Evolutionary conservation across 2,329 filamentous ascomycete species (phyloP), one percentile per base, ranked within the genome.

Genomic region (Exophiala mesophila): DNA sequence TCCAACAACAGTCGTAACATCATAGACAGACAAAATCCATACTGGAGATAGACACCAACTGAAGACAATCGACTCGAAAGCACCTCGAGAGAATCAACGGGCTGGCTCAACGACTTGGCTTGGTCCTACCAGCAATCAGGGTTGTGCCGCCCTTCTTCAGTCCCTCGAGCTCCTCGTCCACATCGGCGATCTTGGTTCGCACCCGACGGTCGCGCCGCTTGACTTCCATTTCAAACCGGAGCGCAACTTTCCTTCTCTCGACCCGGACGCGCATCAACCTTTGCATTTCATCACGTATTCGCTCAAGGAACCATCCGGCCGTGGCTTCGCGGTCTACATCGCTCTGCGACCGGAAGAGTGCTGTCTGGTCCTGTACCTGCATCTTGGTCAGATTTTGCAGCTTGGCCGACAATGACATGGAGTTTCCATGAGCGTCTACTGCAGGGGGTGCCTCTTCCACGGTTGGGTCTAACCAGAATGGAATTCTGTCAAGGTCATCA

Each of bases 271-370:
- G 62, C 53, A 71, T 78, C 53, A 78, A 70, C 35, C 70, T 68
- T 13, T 61, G 59, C 26, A 80, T 57, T 29, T 79, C 61, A 3
- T 65, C 60, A 35, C 64, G 64, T 53, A 82, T 80, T 36, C 69
- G 67, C 1, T 73, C 70, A 1, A 81, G 65, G 33, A 82, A 71
- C 68, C 77, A 76, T 44, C 79, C 74, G 2, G 78, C 78, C 16
- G 76, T 74, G 33, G 78, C 70, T 59, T 82, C 78, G 75, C 78
- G 81, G 48, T 80, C 69, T 3, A 66, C 59, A 12, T 79, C 67
- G 1, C 64, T 61, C 29, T 82, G 63, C 7, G 66, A 68, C 2
- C 64, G 60, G 49, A 82, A 72, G 57, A 80, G 40, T 13, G 39
- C 77, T 0, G 60, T 52, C 3, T 59, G 57, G 46, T 77, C 73